Evolutionary conservation across 2,329 filamentous ascomycete genomes (phyloP), one percentile per base, ranked within the genome.

Genomic region (Botryosphaeria dothidea): DNA sequence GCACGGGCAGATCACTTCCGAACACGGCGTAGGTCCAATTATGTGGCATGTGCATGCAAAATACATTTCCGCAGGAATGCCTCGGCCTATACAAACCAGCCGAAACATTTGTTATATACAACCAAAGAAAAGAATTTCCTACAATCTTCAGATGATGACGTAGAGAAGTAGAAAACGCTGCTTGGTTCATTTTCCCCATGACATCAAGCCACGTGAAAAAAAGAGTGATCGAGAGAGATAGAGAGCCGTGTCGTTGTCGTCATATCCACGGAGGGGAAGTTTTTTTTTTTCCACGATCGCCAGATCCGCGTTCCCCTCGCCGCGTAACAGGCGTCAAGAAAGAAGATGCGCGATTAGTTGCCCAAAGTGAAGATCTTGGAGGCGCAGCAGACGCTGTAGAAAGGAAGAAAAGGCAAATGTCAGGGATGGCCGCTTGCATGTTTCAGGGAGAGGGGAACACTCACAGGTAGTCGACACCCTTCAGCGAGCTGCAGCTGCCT

Each of bases 351-450:
- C 13, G 1, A 15, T 58, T 21, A 60, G 56, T 60, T 60, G 4
- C 41, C 56, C 41, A 60, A n/a, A 36, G 56, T 60, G 19, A 60
- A 60, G 2, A 60, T 46, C 41, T 60, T 60, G 25, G 56, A 60
- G 6, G 56, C 56, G 25, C 56, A 60, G 56, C 56, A 60, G 38
- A 60, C 41, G 9, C 38, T 60, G 15, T 19, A 34, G 15, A 11
- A 25, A 5, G 15, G 27, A 21, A 25, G 6, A 5, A 25, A 17
- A 11, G 3, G 5, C 15, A 4, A 8, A 8, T 21, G 41, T 27
- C 25, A 23, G n/a, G 17, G 43, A n/a, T 9, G 15, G 31, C 5
- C 3, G 3, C 3, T 11, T 6, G 4, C 13, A 27, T 7, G 34
- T 13, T 25, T 4, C 4, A 4, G 3, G 23, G 38, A 45, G 13